Evolutionary conservation across 768 basidiomycete species (phyloP).

Genomic region (Termitomyces titanicus): DNA sequence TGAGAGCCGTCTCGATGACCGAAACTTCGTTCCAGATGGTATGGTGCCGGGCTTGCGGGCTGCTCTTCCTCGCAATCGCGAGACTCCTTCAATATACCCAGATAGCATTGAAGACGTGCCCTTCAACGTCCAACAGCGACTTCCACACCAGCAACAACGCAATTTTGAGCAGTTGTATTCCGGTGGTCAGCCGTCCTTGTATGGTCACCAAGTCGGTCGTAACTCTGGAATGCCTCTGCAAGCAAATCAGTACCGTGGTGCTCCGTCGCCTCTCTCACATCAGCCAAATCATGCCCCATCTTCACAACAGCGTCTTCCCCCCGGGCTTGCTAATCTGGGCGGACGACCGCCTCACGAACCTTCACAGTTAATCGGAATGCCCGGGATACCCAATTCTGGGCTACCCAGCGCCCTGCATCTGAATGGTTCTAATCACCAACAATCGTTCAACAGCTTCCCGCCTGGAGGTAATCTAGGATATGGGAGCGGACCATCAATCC

Average conservation of each 20-base stretch:
- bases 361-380: conserved; percentile 56
- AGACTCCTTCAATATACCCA: conserved; percentile 47
- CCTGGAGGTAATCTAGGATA: conserved; percentile 42
- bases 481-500: conserved; percentile 44
- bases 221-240: conserved; percentile 54
- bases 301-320: conserved; percentile 62
- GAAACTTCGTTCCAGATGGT: conserved; percentile 78
- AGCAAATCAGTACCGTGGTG: conserved; percentile 64
- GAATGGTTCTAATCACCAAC: conserved; percentile 40
- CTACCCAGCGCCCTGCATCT: conserved; percentile 44
- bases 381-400: conserved; percentile 38
- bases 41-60: conserved; percentile 82
- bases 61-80: conserved; percentile 58
- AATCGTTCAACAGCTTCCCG: conserved; percentile 51
- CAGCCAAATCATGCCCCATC: conserved; percentile 43
- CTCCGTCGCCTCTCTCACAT: conserved; percentile 56
- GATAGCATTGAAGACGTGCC: conserved; percentile 59
- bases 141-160: conserved; percentile 46
- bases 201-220: conserved; percentile 52
- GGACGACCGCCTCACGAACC: conserved; percentile 80
- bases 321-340: conserved; percentile 78
- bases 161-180: conserved; percentile 55
- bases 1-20: conserved; percentile 70
- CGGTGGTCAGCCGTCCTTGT: conserved; percentile 45
- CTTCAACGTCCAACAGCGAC: conserved; percentile 59